A percentile compares a stretch with the other conserved stretches of the same genome.
Conservation (phyloP, 164 flowering plant genomes). For the Paratinospora sagittata region DNA sequence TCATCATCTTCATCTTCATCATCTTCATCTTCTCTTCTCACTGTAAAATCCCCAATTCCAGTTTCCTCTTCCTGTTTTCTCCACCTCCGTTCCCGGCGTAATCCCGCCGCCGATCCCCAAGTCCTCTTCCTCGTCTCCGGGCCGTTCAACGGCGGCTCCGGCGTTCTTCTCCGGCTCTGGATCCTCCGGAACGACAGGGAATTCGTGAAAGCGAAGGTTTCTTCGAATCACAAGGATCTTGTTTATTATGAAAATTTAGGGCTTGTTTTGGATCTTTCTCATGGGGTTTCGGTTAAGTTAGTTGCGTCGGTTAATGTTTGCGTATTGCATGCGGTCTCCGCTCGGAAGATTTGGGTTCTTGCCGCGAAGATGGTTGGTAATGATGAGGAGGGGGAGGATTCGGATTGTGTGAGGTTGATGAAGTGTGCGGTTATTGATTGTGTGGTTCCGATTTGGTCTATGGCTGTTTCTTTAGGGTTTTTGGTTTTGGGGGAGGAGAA, state of each 20-base stretch:
- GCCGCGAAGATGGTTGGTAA: constrained; percentile 35
- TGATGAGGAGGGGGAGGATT: constrained; percentile 32
- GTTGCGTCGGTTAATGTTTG: constrained; percentile 54
- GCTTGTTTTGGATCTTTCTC: constrained; percentile 38
- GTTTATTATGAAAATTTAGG: constrained; percentile 34
- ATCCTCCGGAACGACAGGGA: constrained; percentile 16
- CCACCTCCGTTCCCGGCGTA: constrained; percentile 31
- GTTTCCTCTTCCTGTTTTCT: constrained; percentile 55
- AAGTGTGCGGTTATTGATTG: constrained; percentile 79
- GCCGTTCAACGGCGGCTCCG: constrained; percentile 44
- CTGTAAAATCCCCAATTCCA: constrained; percentile 42
- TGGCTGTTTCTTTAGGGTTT: constrained; percentile 43
- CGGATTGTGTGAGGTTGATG: constrained; percentile 43
- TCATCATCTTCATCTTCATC: constrained; percentile 27
- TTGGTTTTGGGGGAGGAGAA: constrained; percentile 70
- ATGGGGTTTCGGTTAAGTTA: constrained; percentile 56
- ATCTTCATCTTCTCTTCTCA: constrained; percentile 35
- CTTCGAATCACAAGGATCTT: constrained; percentile 38
- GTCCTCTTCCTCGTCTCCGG: constrained; percentile 46
- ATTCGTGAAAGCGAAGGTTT: constrained; percentile 31
- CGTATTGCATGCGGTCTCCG: constrained; percentile 51
- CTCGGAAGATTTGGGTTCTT: constrained; percentile 57
- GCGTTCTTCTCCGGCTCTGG: constrained; percentile 53
- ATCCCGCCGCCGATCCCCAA: constrained; percentile 16
- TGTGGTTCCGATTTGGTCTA: constrained; percentile 40